Evolutionary conservation across 495 filamentous ascomycete genomes (phyloP).

Genomic region (Trichodelitschia bisporula): DNA sequence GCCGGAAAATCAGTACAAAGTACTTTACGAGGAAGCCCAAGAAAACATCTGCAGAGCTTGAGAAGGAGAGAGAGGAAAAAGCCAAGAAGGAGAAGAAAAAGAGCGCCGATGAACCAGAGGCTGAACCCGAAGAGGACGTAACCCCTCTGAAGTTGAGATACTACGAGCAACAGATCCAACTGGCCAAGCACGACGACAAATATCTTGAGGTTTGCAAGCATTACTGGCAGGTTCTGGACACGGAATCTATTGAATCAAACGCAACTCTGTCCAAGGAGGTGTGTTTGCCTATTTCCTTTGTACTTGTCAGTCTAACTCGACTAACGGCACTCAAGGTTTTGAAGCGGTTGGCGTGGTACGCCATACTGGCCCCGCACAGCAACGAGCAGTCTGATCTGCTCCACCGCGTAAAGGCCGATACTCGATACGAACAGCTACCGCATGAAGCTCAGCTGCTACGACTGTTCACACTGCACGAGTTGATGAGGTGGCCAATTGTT

Average conservation of each 20-base stretch:
- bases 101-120: constrained; percentile 41
- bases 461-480: constrained; percentile 80
- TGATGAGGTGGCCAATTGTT: constrained; percentile 96
- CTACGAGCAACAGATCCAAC: constrained; percentile 85
- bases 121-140: constrained; percentile 66
- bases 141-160: constrained; percentile 90
- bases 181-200: constrained; percentile 90
- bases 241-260: constrained; percentile 77
- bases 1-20: constrained; percentile 84
- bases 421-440: constrained; percentile 28
- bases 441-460: constrained; percentile 62
- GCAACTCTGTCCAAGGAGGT: constrained; percentile 62
- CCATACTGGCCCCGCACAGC: constrained; percentile 89
- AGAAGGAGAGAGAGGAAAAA: constrained; percentile 66
- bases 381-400: constrained; percentile 96
- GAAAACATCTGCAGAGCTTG: constrained; percentile 64
- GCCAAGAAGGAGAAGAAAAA: constrained; percentile 36
- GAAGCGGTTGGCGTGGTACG: constrained; percentile 86
- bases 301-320: not conserved
- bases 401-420: constrained; percentile 61
- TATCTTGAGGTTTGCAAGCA: constrained; percentile 95
- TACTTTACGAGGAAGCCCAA: constrained; percentile 77
- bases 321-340: constrained; percentile 30
- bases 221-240: constrained; percentile 87
- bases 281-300: constrained; percentile 15